A percentile compares a stretch with the other conserved stretches of the same genome.
Evolutionary conservation across 257 asterid genomes (phyloP).

Genomic region (Solanum clarkiae): DNA sequence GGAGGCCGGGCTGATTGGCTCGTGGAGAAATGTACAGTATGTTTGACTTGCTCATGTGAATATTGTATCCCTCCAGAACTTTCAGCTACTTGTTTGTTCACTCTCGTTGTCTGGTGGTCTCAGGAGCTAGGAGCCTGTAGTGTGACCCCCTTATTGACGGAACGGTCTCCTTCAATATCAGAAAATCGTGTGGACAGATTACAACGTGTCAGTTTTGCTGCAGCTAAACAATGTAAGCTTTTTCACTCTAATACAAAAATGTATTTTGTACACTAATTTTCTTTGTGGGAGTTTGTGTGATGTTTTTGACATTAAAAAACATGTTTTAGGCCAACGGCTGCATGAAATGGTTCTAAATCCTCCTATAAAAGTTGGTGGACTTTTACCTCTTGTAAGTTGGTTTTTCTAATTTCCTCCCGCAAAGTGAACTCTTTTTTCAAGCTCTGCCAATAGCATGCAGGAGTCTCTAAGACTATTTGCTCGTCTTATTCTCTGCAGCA

Average conservation of each 20-base stretch:
- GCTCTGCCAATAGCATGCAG: neutral
- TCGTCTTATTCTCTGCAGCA: neutral
- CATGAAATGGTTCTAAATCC: conserved; percentile 81
- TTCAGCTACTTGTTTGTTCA: neutral
- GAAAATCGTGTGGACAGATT: conserved; percentile 80
- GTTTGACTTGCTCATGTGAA: conserved; percentile 17
- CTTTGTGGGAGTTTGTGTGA: neutral
- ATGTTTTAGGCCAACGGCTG: conserved; percentile 66
- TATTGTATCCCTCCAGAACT: neutral
- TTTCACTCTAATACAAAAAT: neutral
- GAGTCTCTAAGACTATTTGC: neutral
- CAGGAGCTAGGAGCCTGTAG: conserved; percentile 94
- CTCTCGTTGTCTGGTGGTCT: neutral
- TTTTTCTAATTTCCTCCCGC: neutral
- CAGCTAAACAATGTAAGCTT: conserved; percentile 69
- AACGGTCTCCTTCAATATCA: conserved; percentile 61
- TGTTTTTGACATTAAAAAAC: neutral
- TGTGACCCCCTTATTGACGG: conserved; percentile 78
- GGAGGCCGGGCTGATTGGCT: conserved; percentile 99
- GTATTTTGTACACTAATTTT: neutral
- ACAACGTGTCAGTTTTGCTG: conserved; percentile 75
- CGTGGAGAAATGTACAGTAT: conserved; percentile 95
- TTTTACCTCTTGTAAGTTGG: conserved; percentile 50
- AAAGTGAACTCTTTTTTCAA: neutral
- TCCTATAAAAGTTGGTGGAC: conserved; percentile 40